phyloP scores from a whole-genome alignment of 2,329 filamentous ascomycete genomes.

The Fonsecaea monophora region DNA sequence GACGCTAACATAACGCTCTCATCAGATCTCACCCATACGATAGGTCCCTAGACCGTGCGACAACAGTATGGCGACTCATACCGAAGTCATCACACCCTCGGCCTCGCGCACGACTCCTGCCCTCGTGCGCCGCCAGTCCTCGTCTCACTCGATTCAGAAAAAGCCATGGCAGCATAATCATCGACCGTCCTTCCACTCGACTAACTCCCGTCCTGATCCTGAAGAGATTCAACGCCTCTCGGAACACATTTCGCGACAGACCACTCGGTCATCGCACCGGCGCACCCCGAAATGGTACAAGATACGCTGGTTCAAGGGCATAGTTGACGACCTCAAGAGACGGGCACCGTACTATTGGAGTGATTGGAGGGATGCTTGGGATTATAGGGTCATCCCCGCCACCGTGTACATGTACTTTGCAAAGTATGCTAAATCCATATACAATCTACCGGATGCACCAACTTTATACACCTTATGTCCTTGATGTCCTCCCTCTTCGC shows the following conservation, averaged over 20 bases:
- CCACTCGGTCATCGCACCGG: slow-evolving; percentile 32
- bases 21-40: neutral
- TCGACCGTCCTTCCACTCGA: slow-evolving; percentile 35
- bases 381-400: slow-evolving; percentile 85
- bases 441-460: slow-evolving; percentile 36
- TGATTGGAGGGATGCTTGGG: slow-evolving; percentile 87
- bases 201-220: slow-evolving; percentile 33
- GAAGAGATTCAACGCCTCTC: slow-evolving; percentile 38
- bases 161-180: slow-evolving; percentile 36
- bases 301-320: slow-evolving; percentile 76
- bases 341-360: slow-evolving; percentile 78
- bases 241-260: slow-evolving; percentile 29
- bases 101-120: slow-evolving; percentile 20
- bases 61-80: slow-evolving; percentile 27
- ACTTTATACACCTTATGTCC: slow-evolving; percentile 1
- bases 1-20: neutral
- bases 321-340: slow-evolving; percentile 77
- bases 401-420: slow-evolving; percentile 96
- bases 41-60: neutral
- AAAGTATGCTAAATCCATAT: slow-evolving; percentile 65
- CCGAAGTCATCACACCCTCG: slow-evolving; percentile 27
- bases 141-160: slow-evolving; percentile 33
- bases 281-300: slow-evolving; percentile 70
- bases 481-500: neutral
- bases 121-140: slow-evolving; percentile 30